Percentiles rank a stretch among this genome's conserved stretches.
phyloP scores from a whole-genome alignment of 805 yeast genomes.

The Metschnikowia gelsemii region DNA sequence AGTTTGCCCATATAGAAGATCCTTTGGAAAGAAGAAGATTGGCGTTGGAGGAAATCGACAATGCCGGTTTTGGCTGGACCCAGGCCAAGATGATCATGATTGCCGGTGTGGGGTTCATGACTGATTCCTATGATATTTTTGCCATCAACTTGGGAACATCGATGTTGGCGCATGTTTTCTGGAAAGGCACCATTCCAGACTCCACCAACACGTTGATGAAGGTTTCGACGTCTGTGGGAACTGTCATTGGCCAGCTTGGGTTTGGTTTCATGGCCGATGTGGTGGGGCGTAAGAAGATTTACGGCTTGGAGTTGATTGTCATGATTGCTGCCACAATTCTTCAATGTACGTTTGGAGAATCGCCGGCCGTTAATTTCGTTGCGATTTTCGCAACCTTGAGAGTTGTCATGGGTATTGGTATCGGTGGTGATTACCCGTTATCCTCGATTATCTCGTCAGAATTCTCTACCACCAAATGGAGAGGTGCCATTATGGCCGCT shows the following conservation, averaged over 20 bases:
- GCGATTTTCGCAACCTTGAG: conserved; percentile 77
- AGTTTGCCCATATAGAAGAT: conserved; percentile 78
- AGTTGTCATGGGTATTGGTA: conserved; percentile 92
- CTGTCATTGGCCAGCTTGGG: conserved; percentile 85
- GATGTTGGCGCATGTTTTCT: conserved; percentile 76
- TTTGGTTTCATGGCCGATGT: conserved; percentile 82
- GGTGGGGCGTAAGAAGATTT: conserved; percentile 82
- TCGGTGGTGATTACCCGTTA: conserved; percentile 95
- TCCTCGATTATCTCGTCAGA: conserved; percentile 92
- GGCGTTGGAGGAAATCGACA: conserved; percentile 81
- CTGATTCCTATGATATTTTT: conserved; percentile 90
- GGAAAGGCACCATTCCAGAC: conserved; percentile 62
- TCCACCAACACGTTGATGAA: conserved; percentile 76
- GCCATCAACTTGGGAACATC: conserved; percentile 81
- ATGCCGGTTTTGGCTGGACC: conserved; percentile 77
- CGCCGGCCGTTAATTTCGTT: conserved; percentile 69
- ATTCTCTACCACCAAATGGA: conserved; percentile 92
- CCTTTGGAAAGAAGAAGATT: conserved; percentile 85
- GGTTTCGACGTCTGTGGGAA: conserved; percentile 91
- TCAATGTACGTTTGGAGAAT: conserved; percentile 71
- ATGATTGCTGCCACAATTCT: conserved; percentile 78
- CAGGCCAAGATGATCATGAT: conserved; percentile 78
- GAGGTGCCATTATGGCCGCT: conserved; percentile 97
- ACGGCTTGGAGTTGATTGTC: conserved; percentile 82
- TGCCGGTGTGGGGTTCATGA: conserved; percentile 91